phyloP scores from a whole-genome alignment of 2,329 filamentous ascomycete genomes.

The Karstenula rhodostoma region DNA sequence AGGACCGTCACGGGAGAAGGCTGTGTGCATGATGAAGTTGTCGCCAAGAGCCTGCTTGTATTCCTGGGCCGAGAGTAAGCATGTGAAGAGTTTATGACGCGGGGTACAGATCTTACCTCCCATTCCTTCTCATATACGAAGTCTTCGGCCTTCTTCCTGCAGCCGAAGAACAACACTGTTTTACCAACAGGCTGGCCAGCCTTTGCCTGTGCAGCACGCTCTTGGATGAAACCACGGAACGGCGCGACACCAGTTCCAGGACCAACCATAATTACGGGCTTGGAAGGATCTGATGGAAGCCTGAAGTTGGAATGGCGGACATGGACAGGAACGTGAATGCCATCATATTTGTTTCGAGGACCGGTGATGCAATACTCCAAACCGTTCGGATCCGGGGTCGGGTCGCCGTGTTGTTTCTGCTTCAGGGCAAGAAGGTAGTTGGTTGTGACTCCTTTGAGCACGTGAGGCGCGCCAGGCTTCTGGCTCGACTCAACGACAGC shows the following conservation, averaged over 20 bases:
- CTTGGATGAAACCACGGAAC: conserved; percentile 94
- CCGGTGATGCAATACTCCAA: conserved; percentile 86
- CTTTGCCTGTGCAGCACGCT: conserved; percentile 83
- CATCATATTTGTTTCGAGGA: conserved; percentile 96
- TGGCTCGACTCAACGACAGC: conserved; percentile 88
- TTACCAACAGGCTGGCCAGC: conserved; percentile 84
- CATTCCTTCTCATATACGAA: conserved; percentile 93
- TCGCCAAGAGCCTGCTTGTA: conserved; percentile 85
- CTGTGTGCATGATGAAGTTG: conserved; percentile 88
- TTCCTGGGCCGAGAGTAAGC: conserved; percentile 63
- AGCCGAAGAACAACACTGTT: conserved; percentile 94
- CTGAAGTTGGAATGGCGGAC: conserved; percentile 99
- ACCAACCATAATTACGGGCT: conserved; percentile 94
- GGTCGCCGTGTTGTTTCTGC: conserved; percentile 93
- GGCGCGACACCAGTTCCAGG: conserved; percentile 96
- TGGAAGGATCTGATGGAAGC: conserved; percentile 91
- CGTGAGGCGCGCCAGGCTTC: conserved; percentile 76
- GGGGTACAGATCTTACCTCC: conserved; percentile 71
- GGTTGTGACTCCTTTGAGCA: conserved; percentile 94
- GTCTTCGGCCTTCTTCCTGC: conserved; percentile 85
- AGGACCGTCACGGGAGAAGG: conserved; percentile 87
- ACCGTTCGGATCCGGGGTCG: conserved; percentile 81
- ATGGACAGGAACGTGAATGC: conserved; percentile 92
- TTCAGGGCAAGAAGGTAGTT: conserved; percentile 96
- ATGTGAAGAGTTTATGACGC: conserved; percentile 18